Percentiles rank a stretch among this genome's conserved stretches.
phyloP scores from a whole-genome alignment of 495 filamentous ascomycete species.

The Aspergillus affinis region DNA sequence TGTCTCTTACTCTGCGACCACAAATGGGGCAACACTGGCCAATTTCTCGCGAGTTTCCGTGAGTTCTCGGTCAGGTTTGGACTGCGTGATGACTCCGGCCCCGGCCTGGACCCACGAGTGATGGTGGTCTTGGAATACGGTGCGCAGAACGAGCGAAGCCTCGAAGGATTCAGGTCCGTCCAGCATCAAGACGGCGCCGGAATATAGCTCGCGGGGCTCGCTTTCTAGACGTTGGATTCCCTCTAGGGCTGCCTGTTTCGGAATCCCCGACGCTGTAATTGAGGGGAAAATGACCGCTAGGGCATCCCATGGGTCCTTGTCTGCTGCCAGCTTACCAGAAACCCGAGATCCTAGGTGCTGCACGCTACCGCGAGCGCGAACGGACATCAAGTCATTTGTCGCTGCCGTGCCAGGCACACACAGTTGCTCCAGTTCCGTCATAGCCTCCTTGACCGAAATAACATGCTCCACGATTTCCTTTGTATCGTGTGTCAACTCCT shows the following conservation, averaged over 20 bases:
- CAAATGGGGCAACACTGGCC: conserved; percentile 20
- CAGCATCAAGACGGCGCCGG: conserved; percentile 20
- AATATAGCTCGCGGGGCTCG: conserved; percentile 20
- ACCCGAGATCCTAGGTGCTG: too few relatives aligned
- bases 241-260: conserved; percentile 15
- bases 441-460: too few relatives aligned
- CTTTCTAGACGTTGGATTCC: conserved; percentile 19
- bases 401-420: too few relatives aligned
- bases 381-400: too few relatives aligned
- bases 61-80: conserved; percentile 17
- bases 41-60: conserved; percentile 16
- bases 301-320: too few relatives aligned
- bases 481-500: too few relatives aligned
- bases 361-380: too few relatives aligned
- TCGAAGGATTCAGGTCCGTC: conserved; percentile 12
- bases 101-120: conserved; percentile 22
- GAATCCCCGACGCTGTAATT: conserved; percentile 21
- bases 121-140: conserved; percentile 17
- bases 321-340: too few relatives aligned
- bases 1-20: background rate
- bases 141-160: conserved; percentile 21
- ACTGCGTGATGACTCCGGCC: conserved; percentile 21
- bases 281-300: conserved; percentile 16
- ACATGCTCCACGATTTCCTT: too few relatives aligned
- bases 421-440: too few relatives aligned